These are phyloP conservation scores for Metarhizium humberi DNA, from an alignment of 2,329 filamentous ascomycete genomes.

Conservation along the genomic window DNA sequence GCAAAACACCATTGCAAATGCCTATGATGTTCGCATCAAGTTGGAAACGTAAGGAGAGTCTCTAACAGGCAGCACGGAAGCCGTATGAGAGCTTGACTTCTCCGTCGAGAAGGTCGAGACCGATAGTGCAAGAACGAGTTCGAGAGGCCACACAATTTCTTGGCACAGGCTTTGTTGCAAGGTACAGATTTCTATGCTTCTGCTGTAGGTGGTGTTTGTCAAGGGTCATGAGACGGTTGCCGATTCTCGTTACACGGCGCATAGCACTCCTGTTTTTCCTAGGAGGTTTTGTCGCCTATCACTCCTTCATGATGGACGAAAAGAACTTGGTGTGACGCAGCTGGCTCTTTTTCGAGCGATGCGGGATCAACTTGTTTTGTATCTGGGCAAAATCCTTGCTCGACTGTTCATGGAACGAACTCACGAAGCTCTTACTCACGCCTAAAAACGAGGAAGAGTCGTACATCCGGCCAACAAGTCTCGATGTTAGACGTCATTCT, in stretches of 20 bases:
- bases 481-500: background rate
- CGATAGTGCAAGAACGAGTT: background rate
- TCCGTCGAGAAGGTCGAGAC: background rate
- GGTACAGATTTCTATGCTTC: background rate
- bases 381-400: background rate
- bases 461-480: background rate
- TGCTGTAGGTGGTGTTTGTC: slow-evolving; percentile 1
- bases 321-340: background rate
- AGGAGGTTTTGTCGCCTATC: background rate
- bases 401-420: background rate
- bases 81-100: background rate
- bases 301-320: background rate
- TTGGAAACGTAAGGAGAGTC: background rate
- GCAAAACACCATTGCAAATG: slow-evolving; percentile 1
- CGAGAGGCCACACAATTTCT: background rate
- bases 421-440: background rate
- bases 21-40: background rate
- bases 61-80: background rate
- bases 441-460: background rate
- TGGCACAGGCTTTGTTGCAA: background rate
- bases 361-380: background rate
- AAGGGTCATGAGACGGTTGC: background rate
- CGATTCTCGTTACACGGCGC: slow-evolving; percentile 1
- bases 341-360: background rate
- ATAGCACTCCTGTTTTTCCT: background rate